Evolutionary conservation across 768 basidiomycete genomes (phyloP).

Genomic region (Mycena venus): DNA sequence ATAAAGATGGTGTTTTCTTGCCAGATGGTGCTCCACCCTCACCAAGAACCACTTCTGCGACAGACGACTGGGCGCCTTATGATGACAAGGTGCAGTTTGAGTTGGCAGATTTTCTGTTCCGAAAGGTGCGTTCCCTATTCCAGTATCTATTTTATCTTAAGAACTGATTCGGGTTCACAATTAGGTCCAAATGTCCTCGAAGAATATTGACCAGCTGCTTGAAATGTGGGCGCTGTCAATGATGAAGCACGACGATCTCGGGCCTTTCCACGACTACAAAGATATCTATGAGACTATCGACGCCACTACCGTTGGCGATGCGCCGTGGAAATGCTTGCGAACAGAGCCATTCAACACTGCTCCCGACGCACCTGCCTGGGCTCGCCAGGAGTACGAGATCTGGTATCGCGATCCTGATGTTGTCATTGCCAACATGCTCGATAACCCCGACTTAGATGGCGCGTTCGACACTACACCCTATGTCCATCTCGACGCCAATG

Average conservation of each 20-base stretch:
- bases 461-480: constrained; percentile 51
- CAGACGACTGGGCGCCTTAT: constrained; percentile 17
- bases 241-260: constrained; percentile 23
- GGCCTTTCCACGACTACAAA: constrained; percentile 39
- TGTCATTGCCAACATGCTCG: constrained; percentile 45
- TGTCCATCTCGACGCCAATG: constrained; percentile 38
- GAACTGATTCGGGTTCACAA: too few relatives aligned
- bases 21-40: not conserved
- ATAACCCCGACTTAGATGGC: constrained; percentile 49
- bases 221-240: constrained; percentile 37
- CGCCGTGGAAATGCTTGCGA: constrained; percentile 43
- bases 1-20: not conserved
- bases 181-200: constrained; percentile 37
- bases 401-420: constrained; percentile 47
- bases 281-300: constrained; percentile 46
- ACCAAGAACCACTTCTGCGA: not conserved
- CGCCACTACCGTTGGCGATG: constrained; percentile 37
- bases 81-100: constrained; percentile 22
- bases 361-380: constrained; percentile 48
- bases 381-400: constrained; percentile 41
- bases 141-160: too few relatives aligned
- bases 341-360: constrained; percentile 27
- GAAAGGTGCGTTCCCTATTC: not conserved
- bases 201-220: constrained; percentile 41
- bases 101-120: constrained; percentile 32